Conservation (phyloP, 192 early-diverging fungal species). For the Mortierella claussenii region DNA sequence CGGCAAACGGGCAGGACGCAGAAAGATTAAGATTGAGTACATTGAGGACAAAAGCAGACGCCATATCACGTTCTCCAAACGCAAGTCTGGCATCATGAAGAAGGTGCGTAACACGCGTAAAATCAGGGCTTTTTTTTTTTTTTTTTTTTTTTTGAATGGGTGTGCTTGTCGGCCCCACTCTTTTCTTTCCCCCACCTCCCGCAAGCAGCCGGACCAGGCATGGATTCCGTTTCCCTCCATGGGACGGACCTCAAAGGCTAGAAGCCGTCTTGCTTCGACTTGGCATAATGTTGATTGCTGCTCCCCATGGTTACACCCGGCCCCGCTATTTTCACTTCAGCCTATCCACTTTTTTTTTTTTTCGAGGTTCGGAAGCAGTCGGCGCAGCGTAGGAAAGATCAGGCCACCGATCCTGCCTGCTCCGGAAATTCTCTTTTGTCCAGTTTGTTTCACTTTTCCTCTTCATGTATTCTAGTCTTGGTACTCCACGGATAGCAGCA, state of each 20-base stretch:
- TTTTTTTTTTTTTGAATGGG: not conserved
- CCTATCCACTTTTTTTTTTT: too few species aligned
- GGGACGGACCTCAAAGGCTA: not conserved
- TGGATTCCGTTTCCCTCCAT: too few species aligned
- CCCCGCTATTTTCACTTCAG: too few species aligned
- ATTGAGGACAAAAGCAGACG: conserved; percentile 94
- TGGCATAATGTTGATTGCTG: too few species aligned
- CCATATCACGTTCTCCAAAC: conserved; percentile 95
- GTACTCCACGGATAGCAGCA: too few species aligned
- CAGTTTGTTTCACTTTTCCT: not conserved
- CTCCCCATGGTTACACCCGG: conserved; percentile 17
- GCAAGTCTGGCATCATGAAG: conserved; percentile 98
- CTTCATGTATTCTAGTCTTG: too few species aligned
- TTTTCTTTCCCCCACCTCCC: too few species aligned
- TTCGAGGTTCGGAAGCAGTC: conserved; percentile 5
- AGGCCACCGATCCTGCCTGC: not conserved
- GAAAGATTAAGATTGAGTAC: conserved; percentile 97
- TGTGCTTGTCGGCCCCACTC: too few species aligned
- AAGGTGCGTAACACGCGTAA: conserved; percentile 65
- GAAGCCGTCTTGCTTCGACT: too few species aligned
- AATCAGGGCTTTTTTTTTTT: not conserved
- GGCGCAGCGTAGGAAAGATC: conserved; percentile 1
- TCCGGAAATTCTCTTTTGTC: conserved; percentile 16
- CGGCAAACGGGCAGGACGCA: conserved; percentile 80
- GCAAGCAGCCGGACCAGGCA: too few species aligned